Base-by-base conservation (phyloP, 805 yeast genomes). In the Teunomyces aglyptinius region DNA sequence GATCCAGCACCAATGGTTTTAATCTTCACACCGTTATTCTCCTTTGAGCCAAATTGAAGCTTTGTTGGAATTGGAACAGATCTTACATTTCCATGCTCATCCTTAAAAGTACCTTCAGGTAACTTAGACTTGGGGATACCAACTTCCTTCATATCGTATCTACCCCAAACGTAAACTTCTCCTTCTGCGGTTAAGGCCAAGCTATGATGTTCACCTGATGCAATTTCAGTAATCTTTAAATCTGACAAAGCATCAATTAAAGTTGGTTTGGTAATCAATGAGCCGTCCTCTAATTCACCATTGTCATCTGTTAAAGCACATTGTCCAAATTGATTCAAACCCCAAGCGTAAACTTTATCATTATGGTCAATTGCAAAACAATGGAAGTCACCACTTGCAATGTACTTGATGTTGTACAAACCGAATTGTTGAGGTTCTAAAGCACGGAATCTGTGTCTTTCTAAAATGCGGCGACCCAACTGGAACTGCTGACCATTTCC, bases 181-280 rank as follows among this genome's bases (percentile, higher is more conserved):
- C 98, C 97, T 24, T 74, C 77, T 28, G 74, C 68, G 1, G 89
- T 73, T 43, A 94, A 67, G 0, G 96, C 90, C 45, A 92, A 60
- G 7, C 96, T 78, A 60, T 94, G 98, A 64, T 94, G 99, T 63
- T 92, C 97, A 50, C 99, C 99, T 16, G 95, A 97, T 7, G 88
- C 85, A 44, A 94, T 81, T 53, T 73, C 72, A 2, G 68, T 64
- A 41, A 86, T 79, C 8, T 75, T 68, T 54, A 82, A 79, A 20
- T 74, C 83, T 4, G 80, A 73, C 41, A 94, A 78, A 12, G 76
- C 73, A n/a, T 76, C 73, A 38, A 91, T 85, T 45, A 78, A 77
- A 0, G 91, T 86, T 20, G 99, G 98, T 43, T 75, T 80, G 7
- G 83, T 71, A 38, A 94, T 81, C 47, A 88, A 76, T 2, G 94